Percentiles rank a stretch among this genome's conserved stretches.
Evolutionary conservation across 441 rosid genomes (phyloP).

Genomic region (Corymbia calophylla): DNA sequence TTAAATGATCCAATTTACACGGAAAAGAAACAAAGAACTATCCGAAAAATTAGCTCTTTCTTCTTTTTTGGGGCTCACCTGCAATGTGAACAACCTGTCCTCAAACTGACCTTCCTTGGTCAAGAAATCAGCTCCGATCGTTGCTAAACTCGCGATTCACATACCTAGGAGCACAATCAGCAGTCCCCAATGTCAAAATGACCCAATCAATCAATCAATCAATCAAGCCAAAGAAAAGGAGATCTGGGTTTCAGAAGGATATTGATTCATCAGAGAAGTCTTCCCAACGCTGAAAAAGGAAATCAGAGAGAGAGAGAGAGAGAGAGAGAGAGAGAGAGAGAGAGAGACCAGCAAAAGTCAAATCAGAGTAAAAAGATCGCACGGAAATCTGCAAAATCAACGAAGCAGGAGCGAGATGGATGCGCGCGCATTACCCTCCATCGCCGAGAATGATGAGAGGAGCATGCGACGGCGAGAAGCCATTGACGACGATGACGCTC

Average conservation of each 20-base stretch:
- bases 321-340: too few relatives aligned
- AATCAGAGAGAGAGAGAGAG: too few relatives aligned
- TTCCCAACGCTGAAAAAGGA: background rate
- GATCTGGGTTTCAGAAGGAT: background rate
- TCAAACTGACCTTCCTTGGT: background rate
- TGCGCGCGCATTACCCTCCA: background rate
- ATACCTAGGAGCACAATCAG: background rate
- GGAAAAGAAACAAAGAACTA: background rate
- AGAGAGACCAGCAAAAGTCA: background rate
- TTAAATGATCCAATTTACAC: background rate
- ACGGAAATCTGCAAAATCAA: background rate
- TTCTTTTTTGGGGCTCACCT: background rate
- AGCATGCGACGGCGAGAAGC: background rate
- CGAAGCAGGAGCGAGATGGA: background rate
- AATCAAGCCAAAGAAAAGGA: background rate
- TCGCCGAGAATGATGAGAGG: constrained; percentile 1
- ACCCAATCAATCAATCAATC: too few relatives aligned
- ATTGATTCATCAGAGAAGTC: background rate
- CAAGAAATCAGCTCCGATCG: background rate
- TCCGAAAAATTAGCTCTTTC: background rate
- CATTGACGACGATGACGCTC: background rate
- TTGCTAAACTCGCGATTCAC: background rate
- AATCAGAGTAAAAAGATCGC: background rate
- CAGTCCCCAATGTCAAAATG: background rate
- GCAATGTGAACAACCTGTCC: background rate